A percentile compares a stretch with the other conserved stretches of the same genome.
These are phyloP conservation scores for Sequoiadendron giganteum DNA, from an alignment of 75 land plant species.

Conservation along the genomic window DNA sequence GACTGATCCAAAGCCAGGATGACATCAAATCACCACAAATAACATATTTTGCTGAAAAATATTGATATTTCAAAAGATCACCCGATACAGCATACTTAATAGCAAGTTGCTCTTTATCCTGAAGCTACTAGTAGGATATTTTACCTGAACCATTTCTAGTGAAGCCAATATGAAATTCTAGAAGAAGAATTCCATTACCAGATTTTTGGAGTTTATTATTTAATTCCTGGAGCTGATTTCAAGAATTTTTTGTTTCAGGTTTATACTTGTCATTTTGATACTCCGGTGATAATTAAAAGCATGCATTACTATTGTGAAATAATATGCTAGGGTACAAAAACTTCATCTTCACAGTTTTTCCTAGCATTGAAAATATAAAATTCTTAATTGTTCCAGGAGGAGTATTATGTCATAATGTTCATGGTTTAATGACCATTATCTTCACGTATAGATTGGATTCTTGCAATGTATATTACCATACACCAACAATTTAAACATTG, in stretches of 20 bases:
- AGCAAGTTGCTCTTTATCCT: neutral
- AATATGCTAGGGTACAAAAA: neutral
- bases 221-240: neutral
- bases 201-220: neutral
- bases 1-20: constrained; percentile 84
- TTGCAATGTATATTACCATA: too few relatives aligned
- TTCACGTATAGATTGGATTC: too few relatives aligned
- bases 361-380: neutral
- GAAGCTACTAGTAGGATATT: neutral
- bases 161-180: neutral
- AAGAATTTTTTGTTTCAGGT: neutral
- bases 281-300: neutral
- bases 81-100: neutral
- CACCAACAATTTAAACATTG: neutral
- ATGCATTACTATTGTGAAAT: neutral
- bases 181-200: neutral
- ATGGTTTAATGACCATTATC: neutral
- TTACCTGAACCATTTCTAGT: neutral
- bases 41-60: constrained; percentile 57
- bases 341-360: neutral
- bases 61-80: neutral
- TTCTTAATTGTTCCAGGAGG: neutral
- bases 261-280: neutral
- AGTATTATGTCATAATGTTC: neutral
- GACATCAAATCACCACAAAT: constrained; percentile 72